phyloP scores from a whole-genome alignment of 371 early-diverging fungal genomes.

The Rhizomucor pusillus region DNA sequence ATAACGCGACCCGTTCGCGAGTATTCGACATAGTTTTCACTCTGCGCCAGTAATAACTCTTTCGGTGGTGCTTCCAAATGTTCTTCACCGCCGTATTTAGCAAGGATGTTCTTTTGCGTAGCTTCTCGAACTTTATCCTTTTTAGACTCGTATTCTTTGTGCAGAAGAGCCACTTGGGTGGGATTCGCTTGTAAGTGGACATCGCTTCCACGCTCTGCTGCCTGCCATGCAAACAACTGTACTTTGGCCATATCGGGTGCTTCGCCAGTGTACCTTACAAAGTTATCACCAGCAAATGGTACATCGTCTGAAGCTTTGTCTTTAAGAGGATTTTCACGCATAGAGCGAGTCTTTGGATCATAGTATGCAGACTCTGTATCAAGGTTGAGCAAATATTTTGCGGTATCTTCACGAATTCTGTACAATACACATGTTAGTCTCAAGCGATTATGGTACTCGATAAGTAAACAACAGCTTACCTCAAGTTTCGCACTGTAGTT shows the following conservation, averaged over 20 bases:
- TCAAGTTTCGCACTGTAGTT: conserved; percentile 93
- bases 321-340: conserved; percentile 93
- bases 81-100: conserved; percentile 93
- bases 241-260: conserved; percentile 77
- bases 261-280: conserved; percentile 86
- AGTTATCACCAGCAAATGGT: conserved; percentile 88
- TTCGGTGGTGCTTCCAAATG: conserved; percentile 87
- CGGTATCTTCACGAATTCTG: conserved; percentile 97
- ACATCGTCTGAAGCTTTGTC: conserved; percentile 60
- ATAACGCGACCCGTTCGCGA: conserved; percentile 90
- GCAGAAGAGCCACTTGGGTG: conserved; percentile 87
- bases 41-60: conserved; percentile 84
- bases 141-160: conserved; percentile 82
- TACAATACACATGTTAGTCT: neutral
- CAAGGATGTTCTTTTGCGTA: conserved; percentile 76
- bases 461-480: conserved; percentile 36
- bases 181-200: conserved; percentile 94
- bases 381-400: conserved; percentile 94
- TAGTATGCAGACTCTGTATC: conserved; percentile 95
- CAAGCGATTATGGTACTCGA: neutral
- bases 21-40: conserved; percentile 95
- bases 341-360: conserved; percentile 97
- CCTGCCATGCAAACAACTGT: conserved; percentile 93
- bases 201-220: conserved; percentile 77
- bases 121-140: conserved; percentile 73